Base-by-base conservation (phyloP, 257 asterid genomes). In the Gynochthodes officinalis region DNA sequence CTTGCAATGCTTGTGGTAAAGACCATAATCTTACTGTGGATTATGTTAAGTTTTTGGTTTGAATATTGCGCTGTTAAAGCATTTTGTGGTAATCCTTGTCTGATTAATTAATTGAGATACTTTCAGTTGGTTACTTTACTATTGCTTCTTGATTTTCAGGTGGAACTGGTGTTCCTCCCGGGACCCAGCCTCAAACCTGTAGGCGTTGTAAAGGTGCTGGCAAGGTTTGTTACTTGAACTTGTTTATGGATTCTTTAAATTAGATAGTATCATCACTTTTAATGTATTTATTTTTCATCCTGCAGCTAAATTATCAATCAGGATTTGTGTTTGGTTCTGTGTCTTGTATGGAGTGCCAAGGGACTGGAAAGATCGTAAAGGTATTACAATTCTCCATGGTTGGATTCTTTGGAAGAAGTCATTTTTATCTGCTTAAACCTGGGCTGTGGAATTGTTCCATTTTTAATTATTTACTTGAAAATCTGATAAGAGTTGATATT, bases 141-240 rank as follows among this genome's bases (percentile, higher is more conserved):
- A 27, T 64, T 40, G 53, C 69, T 61, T 52, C 68, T 73, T 75
- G 57, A 53, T 69, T 72, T 75, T 75, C 80, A 94, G 99, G 97
- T 83, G 97, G 99, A 82, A 80, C 87, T 67, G 99, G 99, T 19
- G 97, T 94, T 74, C 99, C 99, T 80, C 97, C 99, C 6, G 97
- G 99, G 69, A 91, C 97, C 69, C 85, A 84, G 82, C 99, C 97
- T 25, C 93, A 89, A 86, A 91, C 99, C 39, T 94, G 99, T 77
- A 91, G 73, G 80, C 92, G 88, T 23, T 94, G 99, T 76, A 87
- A 79, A 83, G 99, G 99, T 71, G 84, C 99, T 46, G 99, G 99
- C 75, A 75, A 78, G 90, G 97, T 89, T 78, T 82, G 88, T 77
- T 69, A 69, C 76, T 70, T 79, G 53, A 66, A 58, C 78, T 69